A percentile compares a stretch with the other conserved stretches of the same genome.
Conservation (phyloP, 768 basidiomycete species). For the Pisolithus tinctorius region DNA sequence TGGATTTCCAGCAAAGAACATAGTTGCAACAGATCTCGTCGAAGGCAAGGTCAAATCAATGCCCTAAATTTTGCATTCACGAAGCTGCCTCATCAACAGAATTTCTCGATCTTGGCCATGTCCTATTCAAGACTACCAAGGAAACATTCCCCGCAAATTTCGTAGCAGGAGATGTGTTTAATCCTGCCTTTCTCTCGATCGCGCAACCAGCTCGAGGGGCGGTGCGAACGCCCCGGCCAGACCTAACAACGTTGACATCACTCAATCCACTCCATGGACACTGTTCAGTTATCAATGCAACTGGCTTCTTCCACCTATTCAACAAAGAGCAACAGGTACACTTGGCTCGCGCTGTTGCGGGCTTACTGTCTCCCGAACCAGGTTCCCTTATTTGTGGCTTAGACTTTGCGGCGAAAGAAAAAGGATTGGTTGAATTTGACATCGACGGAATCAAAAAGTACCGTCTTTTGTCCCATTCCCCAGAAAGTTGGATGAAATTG, state of each 20-base stretch:
- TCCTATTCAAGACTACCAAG: slow-evolving; percentile 46
- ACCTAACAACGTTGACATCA: slow-evolving; percentile 28
- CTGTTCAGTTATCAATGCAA: slow-evolving; percentile 25
- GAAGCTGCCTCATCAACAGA: slow-evolving; percentile 21
- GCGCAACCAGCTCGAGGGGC: slow-evolving; percentile 14
- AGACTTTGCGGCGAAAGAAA: slow-evolving; percentile 6
- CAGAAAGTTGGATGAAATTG: slow-evolving; percentile 8
- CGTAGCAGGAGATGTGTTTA: slow-evolving; percentile 48
- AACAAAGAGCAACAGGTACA: slow-evolving; percentile 9
- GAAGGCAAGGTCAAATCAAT: slow-evolving; percentile 17
- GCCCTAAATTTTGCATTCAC: neutral
- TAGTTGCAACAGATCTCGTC: slow-evolving; percentile 28
- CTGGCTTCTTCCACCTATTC: slow-evolving; percentile 31
- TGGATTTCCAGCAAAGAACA: slow-evolving; percentile 29
- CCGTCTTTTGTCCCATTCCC: slow-evolving; percentile 2
- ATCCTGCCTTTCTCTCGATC: slow-evolving; percentile 32
- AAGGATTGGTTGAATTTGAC: neutral
- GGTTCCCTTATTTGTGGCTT: slow-evolving; percentile 17
- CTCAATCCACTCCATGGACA: slow-evolving; percentile 39
- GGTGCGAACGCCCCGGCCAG: slow-evolving; percentile 16
- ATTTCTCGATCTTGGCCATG: slow-evolving; percentile 53
- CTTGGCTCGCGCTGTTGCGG: slow-evolving; percentile 11
- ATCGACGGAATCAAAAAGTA: slow-evolving; percentile 8
- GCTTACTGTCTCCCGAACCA: slow-evolving; percentile 13
- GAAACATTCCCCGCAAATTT: slow-evolving; percentile 46